Evolutionary conservation across 176 grass and related monocot genomes (phyloP), one percentile per base, ranked within the genome.

Genomic region (Oryza officinalis): DNA sequence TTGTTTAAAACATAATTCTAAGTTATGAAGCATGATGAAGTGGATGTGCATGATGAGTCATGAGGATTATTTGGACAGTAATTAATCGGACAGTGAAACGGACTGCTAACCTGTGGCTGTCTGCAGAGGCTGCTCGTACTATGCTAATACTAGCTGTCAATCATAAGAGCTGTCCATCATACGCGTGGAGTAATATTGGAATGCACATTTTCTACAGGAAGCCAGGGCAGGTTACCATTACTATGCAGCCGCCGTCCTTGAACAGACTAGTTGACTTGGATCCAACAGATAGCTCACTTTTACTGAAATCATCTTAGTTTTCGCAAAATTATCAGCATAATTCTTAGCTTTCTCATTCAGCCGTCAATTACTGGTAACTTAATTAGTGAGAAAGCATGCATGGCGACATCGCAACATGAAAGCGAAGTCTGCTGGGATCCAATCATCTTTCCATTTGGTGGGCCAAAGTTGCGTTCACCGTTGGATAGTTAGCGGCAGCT

Each of bases 351-450:
- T 8, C 2, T 0, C 5, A 20, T 22, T 60, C 22, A 7, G 22
- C 13, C 54, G 57, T 61, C 57, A 61, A 61, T 61, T 61, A 61
- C 22, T 61, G 57, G n/a, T 25, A 61, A 61, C 5, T 61, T 23
- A 61, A 72, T 15, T 1, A 9, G 65, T 18, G 79, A 27, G 47
- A 71, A 60, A 70, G 13, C 47, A 37, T 57, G 67, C 32, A 43
- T 63, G 57, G 57, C 49, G 20, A 63, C 47, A 40, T 37, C 30
- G 26, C 31, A 18, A 2, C 66, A 12, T 20, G 79, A 81, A 71
- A 71, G 32, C 79, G 67, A 81, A 38, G 25, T 60, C 27, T 27
- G 22, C 31, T 37, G 79, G 30, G n/a, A 69, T 25, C 78, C 43
- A 80, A 23, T 13, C 18, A n/a, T 22, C 4, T 54, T 28, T 37